phyloP scores from a whole-genome alignment of 2,329 filamentous ascomycete species.

The Alternaria conjuncta region DNA sequence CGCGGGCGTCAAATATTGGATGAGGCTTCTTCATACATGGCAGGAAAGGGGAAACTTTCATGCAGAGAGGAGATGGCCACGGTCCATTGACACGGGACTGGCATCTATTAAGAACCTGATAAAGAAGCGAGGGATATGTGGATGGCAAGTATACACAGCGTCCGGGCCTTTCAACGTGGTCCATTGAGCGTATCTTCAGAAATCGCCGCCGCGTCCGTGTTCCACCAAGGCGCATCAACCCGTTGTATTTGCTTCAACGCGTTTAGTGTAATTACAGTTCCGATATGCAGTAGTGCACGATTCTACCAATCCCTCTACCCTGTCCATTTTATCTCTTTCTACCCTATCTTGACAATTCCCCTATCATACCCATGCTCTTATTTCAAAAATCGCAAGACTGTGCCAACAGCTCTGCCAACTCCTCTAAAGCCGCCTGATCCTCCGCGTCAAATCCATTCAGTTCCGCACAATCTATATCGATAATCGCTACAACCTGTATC shows the following conservation, averaged over 20 bases:
- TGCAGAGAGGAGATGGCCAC: not conserved
- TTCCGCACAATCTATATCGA: constrained; percentile 79
- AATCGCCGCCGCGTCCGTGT: not conserved
- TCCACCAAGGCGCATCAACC: not conserved
- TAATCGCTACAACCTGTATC: constrained; percentile 69
- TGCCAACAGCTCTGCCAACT: constrained; percentile 54
- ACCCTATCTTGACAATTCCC: not conserved
- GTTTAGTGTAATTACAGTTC: not conserved
- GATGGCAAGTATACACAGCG: not conserved
- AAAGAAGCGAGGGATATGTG: not conserved
- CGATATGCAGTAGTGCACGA: not conserved
- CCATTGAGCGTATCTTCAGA: not conserved
- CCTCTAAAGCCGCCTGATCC: constrained; percentile 70
- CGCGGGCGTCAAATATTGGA: not conserved
- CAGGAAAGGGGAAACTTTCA: not conserved
- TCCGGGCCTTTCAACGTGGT: not conserved
- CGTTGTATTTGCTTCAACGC: not conserved
- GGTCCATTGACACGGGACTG: not conserved
- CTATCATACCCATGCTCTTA: not conserved
- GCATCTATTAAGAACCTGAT: not conserved
- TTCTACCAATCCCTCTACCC: not conserved
- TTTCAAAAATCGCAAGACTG: constrained; percentile 42
- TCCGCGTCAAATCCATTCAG: constrained; percentile 71
- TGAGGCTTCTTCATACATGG: not conserved
- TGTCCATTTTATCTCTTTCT: not conserved